These are phyloP conservation scores for Metschnikowia vanudenii DNA, from an alignment of 805 yeast genomes.

Conservation along the genomic window DNA sequence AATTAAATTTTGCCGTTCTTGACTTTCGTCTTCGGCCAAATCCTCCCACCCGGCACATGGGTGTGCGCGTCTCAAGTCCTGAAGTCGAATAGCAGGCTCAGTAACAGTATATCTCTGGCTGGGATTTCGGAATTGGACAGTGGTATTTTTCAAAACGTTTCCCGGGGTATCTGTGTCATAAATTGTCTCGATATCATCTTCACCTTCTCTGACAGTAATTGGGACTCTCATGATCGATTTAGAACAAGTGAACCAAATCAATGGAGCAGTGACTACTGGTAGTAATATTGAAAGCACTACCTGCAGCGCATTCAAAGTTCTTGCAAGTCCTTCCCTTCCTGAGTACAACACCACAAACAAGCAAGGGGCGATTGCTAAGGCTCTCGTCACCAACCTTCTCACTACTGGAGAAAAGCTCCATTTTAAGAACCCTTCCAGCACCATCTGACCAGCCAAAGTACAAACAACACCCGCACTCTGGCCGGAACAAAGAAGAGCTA, in stretches of 20 bases:
- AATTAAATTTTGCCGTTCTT: constrained; percentile 17
- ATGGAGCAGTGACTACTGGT: constrained; percentile 87
- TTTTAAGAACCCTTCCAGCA: constrained; percentile 81
- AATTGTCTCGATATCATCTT: constrained; percentile 23
- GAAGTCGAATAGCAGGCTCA: constrained; percentile 42
- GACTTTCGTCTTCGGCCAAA: constrained; percentile 25
- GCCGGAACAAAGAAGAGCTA: constrained; percentile 88
- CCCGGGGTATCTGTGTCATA: constrained; percentile 15
- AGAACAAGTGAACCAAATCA: constrained; percentile 75
- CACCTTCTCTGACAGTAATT: constrained; percentile 31
- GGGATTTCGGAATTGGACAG: constrained; percentile 2
- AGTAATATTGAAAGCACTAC: constrained; percentile 77
- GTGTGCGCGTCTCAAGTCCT: constrained; percentile 39
- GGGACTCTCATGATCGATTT: constrained; percentile 64
- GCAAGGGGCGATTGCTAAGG: constrained; percentile 85
- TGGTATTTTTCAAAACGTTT: constrained; percentile 6
- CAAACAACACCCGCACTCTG: constrained; percentile 94
- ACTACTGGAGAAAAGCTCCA: constrained; percentile 83
- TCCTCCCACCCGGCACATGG: constrained; percentile 46
- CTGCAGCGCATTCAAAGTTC: constrained; percentile 75
- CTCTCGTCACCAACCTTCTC: constrained; percentile 74
- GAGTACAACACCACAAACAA: constrained; percentile 64
- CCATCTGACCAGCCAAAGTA: constrained; percentile 92
- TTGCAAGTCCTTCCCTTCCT: constrained; percentile 80
- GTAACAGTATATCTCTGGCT: constrained; percentile 28